Evolutionary conservation across 257 asterid genomes (phyloP), one percentile per base, ranked within the genome.

Genomic region (Phtheirospermum japonicum): DNA sequence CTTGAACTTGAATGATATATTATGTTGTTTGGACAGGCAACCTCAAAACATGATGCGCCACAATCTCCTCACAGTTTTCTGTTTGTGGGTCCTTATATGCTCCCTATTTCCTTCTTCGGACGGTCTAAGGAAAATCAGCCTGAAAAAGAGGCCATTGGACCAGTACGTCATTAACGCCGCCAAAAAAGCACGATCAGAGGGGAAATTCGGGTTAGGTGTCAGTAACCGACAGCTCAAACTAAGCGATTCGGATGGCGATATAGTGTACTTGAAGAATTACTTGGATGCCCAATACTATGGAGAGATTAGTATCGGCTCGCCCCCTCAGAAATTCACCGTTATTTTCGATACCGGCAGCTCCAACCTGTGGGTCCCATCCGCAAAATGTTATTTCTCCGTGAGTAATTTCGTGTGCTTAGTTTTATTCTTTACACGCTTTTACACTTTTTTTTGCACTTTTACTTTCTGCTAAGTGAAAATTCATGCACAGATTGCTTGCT

Each of bases 261-360:
- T 65, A 9, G 78, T 89, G 28, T 75, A 83, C 55, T 66, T 93
- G 72, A 84, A 85, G 77, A 93, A 89, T 64, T 93, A 87, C 82
- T 19, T 93, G 73, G 99, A 89, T 81, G 97, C 97, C 10, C 99
- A 93, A 55, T 93, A 89, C 76, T 93, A 80, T 66, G 97, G 99
- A 58, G 94, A 82, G 82, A 93, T 93, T 60, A 73, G 80, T 54
- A 79, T 93, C 18, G 97, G 99, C 61, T 70, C 99, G 4, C 97
- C 99, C 1, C 87, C 99, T 51, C 99, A 93, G 83, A 89, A 73
- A 0, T 93, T 93, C 59, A 83, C 81, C 6, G 94, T 93, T 73
- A 69, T 93, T 65, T 93, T 89, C 64, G 99, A 93, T 61, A 93
- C 97, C 2, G 99, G 99, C 65, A 93, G 99, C 64, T 87, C 99